These are phyloP conservation scores for Torrubiellomyces zombiae DNA, from an alignment of 2,329 filamentous ascomycete genomes.

Conservation along the genomic window DNA sequence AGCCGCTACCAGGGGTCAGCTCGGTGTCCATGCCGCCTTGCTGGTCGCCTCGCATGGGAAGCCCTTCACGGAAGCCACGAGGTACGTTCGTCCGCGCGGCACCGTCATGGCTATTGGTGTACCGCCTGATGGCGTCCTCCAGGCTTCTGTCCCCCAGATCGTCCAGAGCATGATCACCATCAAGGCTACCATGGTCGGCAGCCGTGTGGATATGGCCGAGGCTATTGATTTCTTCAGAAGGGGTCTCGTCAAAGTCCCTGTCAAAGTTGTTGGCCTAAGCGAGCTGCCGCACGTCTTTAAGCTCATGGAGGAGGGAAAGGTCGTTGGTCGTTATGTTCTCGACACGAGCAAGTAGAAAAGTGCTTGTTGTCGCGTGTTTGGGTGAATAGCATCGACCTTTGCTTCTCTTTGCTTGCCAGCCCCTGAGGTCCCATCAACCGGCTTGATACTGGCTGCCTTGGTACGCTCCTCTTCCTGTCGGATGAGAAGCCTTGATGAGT, in stretches of 20 bases:
- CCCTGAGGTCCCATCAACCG: no score
- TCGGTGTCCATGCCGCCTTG: constrained; percentile 76
- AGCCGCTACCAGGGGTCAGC: constrained; percentile 59
- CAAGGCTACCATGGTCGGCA: constrained; percentile 86
- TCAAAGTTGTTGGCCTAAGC: constrained; percentile 67
- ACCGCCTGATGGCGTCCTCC: constrained; percentile 62
- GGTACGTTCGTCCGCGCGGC: constrained; percentile 71
- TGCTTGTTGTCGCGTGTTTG: background rate
- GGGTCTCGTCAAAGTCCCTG: constrained; percentile 74
- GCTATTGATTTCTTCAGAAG: constrained; percentile 78
- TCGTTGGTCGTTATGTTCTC: constrained; percentile 66
- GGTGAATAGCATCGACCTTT: no score
- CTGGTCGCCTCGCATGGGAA: constrained; percentile 76
- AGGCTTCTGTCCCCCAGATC: constrained; percentile 75
- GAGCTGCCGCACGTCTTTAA: constrained; percentile 70
- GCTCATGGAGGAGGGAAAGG: constrained; percentile 51
- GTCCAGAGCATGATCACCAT: constrained; percentile 84
- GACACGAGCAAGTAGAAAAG: constrained; percentile 47
- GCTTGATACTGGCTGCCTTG: no score
- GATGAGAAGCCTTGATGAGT: no score
- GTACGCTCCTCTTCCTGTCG: no score
- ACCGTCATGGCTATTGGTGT: constrained; percentile 80
- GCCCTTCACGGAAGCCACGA: constrained; percentile 88
- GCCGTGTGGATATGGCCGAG: constrained; percentile 73
- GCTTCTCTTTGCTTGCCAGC: no score